Evolutionary conservation across 371 early-diverging fungal genomes (phyloP).

Genomic region (Lichtheimia hyalospora): DNA sequence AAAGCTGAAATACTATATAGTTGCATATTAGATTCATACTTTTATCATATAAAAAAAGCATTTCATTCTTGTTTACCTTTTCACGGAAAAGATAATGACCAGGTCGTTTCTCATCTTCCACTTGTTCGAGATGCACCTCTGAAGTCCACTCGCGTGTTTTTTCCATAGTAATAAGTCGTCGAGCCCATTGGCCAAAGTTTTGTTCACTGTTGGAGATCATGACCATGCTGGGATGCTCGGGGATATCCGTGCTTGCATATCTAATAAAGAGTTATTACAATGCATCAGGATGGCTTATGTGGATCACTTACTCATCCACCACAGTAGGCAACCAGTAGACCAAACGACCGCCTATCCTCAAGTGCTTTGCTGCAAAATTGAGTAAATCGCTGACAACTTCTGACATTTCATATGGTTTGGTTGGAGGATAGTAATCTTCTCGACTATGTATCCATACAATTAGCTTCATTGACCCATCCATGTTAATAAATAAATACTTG

Average conservation of each 20-base stretch:
- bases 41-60: no score
- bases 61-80: constrained; percentile 27
- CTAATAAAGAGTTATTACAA: constrained; percentile 15
- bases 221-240: constrained; percentile 79
- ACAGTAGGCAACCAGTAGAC: constrained; percentile 97
- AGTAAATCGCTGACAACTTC: constrained; percentile 85
- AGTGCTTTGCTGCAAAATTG: constrained; percentile 77
- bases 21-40: no score
- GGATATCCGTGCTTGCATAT: constrained; percentile 78
- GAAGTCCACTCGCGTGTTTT: constrained; percentile 53
- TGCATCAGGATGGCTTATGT: background rate
- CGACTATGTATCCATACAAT: constrained; percentile 31
- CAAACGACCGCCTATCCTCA: constrained; percentile 86
- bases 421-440: constrained; percentile 84
- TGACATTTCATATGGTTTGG: constrained; percentile 92
- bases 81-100: constrained; percentile 52
- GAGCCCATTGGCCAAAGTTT: constrained; percentile 90
- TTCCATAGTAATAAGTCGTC: constrained; percentile 95
- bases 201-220: constrained; percentile 90
- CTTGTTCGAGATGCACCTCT: constrained; percentile 21
- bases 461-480: no score
- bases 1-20: background rate
- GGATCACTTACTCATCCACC: constrained; percentile 66
- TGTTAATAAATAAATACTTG: constrained; percentile 12
- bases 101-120: constrained; percentile 36